Evolutionary conservation across 2,329 filamentous ascomycete genomes (phyloP).

Genomic region (Talaromyces pinophilus): DNA sequence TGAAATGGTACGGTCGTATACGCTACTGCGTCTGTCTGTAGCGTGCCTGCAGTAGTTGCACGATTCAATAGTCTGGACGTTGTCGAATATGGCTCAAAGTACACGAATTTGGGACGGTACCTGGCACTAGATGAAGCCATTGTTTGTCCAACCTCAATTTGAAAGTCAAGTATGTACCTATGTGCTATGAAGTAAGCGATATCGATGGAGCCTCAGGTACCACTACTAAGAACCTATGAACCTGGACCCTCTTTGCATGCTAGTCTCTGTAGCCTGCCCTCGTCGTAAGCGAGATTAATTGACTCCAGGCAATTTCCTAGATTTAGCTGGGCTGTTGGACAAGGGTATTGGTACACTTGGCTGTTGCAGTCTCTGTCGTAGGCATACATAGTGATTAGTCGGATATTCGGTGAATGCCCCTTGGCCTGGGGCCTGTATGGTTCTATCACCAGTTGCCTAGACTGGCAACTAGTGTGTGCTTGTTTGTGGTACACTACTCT

Average conservation of each 20-base stretch:
- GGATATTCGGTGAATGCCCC: slow-evolving; percentile 9
- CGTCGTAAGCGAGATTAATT: not conserved
- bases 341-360: not conserved
- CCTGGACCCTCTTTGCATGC: slow-evolving; percentile 2
- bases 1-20: slow-evolving; percentile 15
- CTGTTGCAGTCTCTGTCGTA: not conserved
- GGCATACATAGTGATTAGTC: not conserved
- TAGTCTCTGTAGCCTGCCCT: not conserved
- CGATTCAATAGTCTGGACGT: not conserved
- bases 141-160: not conserved
- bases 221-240: not conserved
- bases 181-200: not conserved
- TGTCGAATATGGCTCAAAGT: not conserved
- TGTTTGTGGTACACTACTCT: not conserved
- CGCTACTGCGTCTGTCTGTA: not conserved
- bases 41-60: not conserved
- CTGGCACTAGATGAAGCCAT: not conserved
- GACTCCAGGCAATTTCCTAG: not conserved
- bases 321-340: not conserved
- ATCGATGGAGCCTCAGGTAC: not conserved
- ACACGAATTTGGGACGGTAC: not conserved
- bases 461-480: not conserved
- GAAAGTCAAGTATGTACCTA: not conserved
- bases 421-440: not conserved
- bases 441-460: slow-evolving; percentile 1